Evolutionary conservation across 352 stramenopile genomes (phyloP), one percentile per base, ranked within the genome.

Genomic region (Globisporangium canariense): DNA sequence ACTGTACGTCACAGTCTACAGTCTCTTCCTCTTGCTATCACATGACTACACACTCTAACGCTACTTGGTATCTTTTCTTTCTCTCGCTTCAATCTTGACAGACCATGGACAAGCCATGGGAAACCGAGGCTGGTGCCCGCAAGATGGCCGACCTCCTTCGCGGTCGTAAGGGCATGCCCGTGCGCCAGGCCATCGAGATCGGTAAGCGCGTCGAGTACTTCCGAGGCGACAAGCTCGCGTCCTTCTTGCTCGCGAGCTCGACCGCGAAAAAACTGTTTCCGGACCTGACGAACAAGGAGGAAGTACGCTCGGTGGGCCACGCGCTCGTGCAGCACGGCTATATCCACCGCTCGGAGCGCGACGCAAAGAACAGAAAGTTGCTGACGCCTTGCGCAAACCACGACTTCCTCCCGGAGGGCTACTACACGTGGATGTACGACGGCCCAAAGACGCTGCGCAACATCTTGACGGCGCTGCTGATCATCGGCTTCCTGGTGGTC

Each of bases 361-460:
- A 93, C 55, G 81, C 77, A 32, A 90, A 90, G 69, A 96, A 95
- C 75, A 86, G 89, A 62, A 94, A 93, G 71, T 53, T 95, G 36
- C 74, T 97, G n/a, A 86, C 86, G 36, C 89, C 89, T 7, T 83
- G 77, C 14, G 66, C 75, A 18, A 90, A 89, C 66, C 92, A 96
- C 58, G 92, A 98, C 62, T 99, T 99, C 71, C 79, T 96, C 13
- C 89, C 97, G 45, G 93, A 97, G 13, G 97, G 96, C 18, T 99
- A 98, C 78, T 99, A 99, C 80, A 99, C 96, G 52, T 99, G 97
- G 97, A 98, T 99, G 77, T 99, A 99, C 78, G 92, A 99, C 60
- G 97, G 97, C 32, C 93, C 97, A 45, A 99, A 98, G 85, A 98
- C 97, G 56, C 81, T 98, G 66, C 95, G 94, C 70, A 98, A 99